Conservation (phyloP, 148 eudicot genomes). For the Polygonum aviculare region DNA sequence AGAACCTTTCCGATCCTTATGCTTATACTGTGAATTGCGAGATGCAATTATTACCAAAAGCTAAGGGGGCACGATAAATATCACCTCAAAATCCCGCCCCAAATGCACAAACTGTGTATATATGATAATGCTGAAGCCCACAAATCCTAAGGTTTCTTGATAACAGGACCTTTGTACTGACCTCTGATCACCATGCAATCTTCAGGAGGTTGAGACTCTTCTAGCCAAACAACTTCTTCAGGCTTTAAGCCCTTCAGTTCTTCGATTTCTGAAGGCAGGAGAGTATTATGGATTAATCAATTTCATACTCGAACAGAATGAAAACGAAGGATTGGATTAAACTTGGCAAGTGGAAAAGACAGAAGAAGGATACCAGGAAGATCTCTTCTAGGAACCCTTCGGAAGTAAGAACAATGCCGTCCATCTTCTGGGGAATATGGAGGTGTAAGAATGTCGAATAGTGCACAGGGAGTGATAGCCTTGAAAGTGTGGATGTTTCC, state of each 20-base stretch:
- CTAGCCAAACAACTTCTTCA: conserved; percentile 33
- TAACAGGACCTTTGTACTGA: conserved; percentile 35
- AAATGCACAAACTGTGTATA: conserved; percentile 9
- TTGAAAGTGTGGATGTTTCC: conserved; percentile 93
- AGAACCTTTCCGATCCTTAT: not conserved
- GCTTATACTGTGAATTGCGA: not conserved
- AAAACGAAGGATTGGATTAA: not conserved
- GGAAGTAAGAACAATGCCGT: conserved; percentile 70
- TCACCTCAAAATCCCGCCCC: not conserved
- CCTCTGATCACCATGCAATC: conserved; percentile 36
- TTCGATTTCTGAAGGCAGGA: conserved; percentile 17
- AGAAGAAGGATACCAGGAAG: conserved; percentile 27
- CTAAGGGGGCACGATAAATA: not conserved
- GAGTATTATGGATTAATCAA: not conserved
- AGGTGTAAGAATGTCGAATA: conserved; percentile 92
- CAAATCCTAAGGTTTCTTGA: conserved; percentile 26
- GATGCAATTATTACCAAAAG: not conserved
- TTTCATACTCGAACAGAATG: not conserved
- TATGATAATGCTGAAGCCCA: conserved; percentile 12
- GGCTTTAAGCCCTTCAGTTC: conserved; percentile 26
- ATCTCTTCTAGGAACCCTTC: conserved; percentile 23
- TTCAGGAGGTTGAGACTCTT: conserved; percentile 41
- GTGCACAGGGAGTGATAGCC: conserved; percentile 85
- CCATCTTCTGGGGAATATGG: conserved; percentile 89
- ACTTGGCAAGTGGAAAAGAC: not conserved